Base-by-base conservation (phyloP, 73 alveolate genomes). In the Tetrahymena borealis region DNA sequence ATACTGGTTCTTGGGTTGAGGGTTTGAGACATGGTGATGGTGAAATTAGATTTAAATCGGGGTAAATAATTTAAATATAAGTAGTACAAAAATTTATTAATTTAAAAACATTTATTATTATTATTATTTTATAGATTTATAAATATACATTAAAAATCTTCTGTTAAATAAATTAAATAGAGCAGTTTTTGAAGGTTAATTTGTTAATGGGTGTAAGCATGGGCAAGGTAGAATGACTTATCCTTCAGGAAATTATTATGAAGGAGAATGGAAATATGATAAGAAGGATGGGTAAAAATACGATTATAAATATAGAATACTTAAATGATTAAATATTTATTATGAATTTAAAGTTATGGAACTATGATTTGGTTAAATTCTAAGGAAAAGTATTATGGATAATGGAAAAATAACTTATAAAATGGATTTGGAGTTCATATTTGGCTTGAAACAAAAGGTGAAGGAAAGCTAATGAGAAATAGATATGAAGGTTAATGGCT, bases 401-500 rank as follows among this genome's bases (percentile, higher is more conserved):
- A 98, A 92, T 98, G 99, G 99, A 98, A 96, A 39, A 99, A 98
- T 79, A 97, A 98, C 92, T 95, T 78, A 33, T 96, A 98, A 90
- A 96, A 98, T 94, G 99, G 99, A 15, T 98, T 97, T 96, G 99
- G 99, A 33, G 97, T 98, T 40, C 99, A 98, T 94, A 96, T 98
- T 40, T 98, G 99, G 99, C 98, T 98, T 39, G 99, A 98, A 92
- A 95, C 97, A 39, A 97, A 94, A 94, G 97, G 96, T 78, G 98
- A 97, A 78, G 97, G 97, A n/a, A 99, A 99, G 94, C 97, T 90
- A 39, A 95, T 99, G 32, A 98, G 99, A 95, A 98, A 98, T 97
- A 94, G 99, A 91, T 98, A 98, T 97, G 99, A 98, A 36, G 99
- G 99, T 8, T 95, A 97, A 60, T 98, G 99, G 99, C 97, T 96